Conservation (phyloP, 768 basidiomycete species). For the Pilatotrama ljubarskyi region DNA sequence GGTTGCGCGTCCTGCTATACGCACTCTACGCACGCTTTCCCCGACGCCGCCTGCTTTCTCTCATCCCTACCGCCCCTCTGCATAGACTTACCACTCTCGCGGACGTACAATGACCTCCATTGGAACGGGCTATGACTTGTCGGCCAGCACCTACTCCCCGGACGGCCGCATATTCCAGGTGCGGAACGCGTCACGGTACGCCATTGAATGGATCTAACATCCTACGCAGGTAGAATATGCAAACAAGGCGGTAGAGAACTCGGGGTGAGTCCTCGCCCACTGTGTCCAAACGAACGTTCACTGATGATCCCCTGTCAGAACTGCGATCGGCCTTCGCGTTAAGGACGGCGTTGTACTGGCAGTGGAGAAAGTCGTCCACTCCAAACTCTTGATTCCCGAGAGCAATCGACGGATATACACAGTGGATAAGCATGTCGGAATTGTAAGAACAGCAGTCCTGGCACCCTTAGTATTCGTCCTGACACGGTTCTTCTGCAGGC, state of each 20-base stretch:
- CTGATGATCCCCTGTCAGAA: constrained; percentile 47
- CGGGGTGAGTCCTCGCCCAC: constrained; percentile 60
- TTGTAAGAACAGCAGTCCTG: constrained; percentile 50
- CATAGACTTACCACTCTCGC: neutral
- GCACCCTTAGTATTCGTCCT: neutral
- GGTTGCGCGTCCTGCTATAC: constrained; percentile 49
- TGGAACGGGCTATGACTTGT: constrained; percentile 98
- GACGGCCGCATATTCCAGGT: constrained; percentile 99
- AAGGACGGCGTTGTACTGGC: constrained; percentile 94
- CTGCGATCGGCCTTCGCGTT: constrained; percentile 93
- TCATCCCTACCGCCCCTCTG: neutral
- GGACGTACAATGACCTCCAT: constrained; percentile 83
- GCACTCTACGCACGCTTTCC: constrained; percentile 2
- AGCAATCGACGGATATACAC: constrained; percentile 93
- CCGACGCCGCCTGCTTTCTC: constrained; percentile 1
- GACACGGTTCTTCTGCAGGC: constrained; percentile 54
- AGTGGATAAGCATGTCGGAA: constrained; percentile 89
- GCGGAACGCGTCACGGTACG: constrained; percentile 10
- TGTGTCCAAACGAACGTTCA: neutral
- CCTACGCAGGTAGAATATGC: constrained; percentile 92
- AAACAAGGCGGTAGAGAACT: constrained; percentile 97
- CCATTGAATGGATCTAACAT: neutral
- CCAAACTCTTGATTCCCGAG: constrained; percentile 91
- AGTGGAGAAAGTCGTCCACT: constrained; percentile 97
- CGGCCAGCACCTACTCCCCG: constrained; percentile 90